A percentile compares a stretch with the other conserved stretches of the same genome.
Conservation (phyloP, 148 eudicot genomes). For the Rheum nobile region DNA sequence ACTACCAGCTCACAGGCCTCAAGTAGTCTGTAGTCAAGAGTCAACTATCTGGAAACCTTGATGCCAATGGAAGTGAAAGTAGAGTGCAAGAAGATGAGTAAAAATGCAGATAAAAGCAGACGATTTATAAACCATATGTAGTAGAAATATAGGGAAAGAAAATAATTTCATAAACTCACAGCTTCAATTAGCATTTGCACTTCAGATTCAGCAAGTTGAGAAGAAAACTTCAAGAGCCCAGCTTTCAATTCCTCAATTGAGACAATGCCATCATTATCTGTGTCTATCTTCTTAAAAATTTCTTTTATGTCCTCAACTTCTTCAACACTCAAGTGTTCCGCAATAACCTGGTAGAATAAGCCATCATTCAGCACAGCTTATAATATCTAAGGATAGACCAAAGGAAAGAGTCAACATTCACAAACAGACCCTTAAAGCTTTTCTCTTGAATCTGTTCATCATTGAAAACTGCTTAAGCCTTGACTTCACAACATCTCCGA, state of each 20-base stretch:
- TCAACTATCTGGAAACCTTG: not conserved
- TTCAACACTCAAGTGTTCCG: constrained; percentile 70
- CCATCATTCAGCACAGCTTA: constrained; percentile 7
- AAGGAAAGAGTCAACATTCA: not conserved
- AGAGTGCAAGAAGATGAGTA: not conserved
- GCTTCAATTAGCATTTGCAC: constrained; percentile 88
- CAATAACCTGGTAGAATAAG: constrained; percentile 52
- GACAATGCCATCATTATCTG: constrained; percentile 73
- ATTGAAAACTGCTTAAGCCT: constrained; percentile 85
- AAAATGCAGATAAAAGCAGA: not conserved
- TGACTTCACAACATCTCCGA: constrained; percentile 80
- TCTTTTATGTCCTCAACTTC: constrained; percentile 84
- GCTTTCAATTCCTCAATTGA: constrained; percentile 65
- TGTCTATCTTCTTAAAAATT: constrained; percentile 71
- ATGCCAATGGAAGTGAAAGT: not conserved
- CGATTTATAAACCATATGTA: not conserved
- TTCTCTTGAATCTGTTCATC: constrained; percentile 94
- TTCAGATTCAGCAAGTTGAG: constrained; percentile 81
- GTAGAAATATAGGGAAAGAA: not conserved
- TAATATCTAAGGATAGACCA: not conserved
- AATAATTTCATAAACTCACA: constrained; percentile 33
- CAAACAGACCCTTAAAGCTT: constrained; percentile 64
- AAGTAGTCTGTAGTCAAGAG: not conserved
- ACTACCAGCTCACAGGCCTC: not conserved
- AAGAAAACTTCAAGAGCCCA: constrained; percentile 61